phyloP scores from a whole-genome alignment of 306 rosid genomes.

The Begonia fuchsioides region DNA sequence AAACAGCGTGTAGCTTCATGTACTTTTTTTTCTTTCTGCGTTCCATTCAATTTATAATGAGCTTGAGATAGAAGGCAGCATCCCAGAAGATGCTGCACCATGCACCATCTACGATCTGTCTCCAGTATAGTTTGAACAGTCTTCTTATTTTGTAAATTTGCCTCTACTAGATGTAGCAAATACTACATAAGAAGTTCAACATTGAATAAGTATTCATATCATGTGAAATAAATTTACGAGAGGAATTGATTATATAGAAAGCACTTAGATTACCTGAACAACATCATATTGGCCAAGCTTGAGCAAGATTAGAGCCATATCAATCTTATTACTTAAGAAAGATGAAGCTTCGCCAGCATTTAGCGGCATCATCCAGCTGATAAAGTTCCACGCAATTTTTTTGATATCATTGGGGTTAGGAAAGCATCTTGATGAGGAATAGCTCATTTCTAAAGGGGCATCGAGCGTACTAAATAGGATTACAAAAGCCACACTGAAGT shows the following conservation, averaged over 20 bases:
- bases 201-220: slow-evolving; percentile 5
- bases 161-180: slow-evolving; percentile 58
- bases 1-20: slow-evolving; percentile 76
- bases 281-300: slow-evolving; percentile 76
- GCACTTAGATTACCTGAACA: slow-evolving; percentile 52
- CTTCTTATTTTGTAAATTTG: slow-evolving; percentile 67
- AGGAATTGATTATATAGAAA: not conserved
- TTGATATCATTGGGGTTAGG: slow-evolving; percentile 31
- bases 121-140: slow-evolving; percentile 71
- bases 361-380: slow-evolving; percentile 78
- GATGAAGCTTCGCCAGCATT: slow-evolving; percentile 44
- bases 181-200: slow-evolving; percentile 23
- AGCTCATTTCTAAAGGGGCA: slow-evolving; percentile 26
- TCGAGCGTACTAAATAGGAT: slow-evolving; percentile 39
- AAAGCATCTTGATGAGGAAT: slow-evolving; percentile 28
- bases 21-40: slow-evolving; percentile 58
- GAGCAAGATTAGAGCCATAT: slow-evolving; percentile 67
- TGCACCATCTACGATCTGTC: slow-evolving; percentile 73
- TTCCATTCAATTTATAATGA: slow-evolving; percentile 48
- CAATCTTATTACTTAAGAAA: slow-evolving; percentile 57
- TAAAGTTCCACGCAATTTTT: slow-evolving; percentile 37
- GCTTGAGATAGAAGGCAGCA: slow-evolving; percentile 83
- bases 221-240: slow-evolving; percentile 1
- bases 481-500: slow-evolving; percentile 69
- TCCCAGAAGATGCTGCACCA: slow-evolving; percentile 82